Conservation (phyloP, 768 basidiomycete species). For the Phanerochaete sordida region DNA sequence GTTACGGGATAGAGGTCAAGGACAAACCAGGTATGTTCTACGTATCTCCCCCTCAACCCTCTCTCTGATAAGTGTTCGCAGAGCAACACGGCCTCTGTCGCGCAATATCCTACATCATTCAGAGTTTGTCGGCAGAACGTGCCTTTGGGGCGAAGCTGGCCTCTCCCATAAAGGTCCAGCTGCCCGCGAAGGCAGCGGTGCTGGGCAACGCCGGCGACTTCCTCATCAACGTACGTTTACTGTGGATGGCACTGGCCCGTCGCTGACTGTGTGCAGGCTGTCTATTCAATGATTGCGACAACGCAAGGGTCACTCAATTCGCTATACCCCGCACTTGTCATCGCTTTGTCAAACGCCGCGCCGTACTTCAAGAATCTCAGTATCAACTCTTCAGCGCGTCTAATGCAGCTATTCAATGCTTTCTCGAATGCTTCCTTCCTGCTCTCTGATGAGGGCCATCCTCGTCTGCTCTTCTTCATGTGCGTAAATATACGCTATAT, state of each 20-base stretch:
- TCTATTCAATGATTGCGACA: conserved; percentile 87
- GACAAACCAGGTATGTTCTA: conserved; percentile 78
- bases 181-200: conserved; percentile 76
- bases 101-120: conserved; percentile 86
- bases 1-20: conserved; percentile 84
- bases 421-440: conserved; percentile 90
- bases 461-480: conserved; percentile 90
- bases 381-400: conserved; percentile 75
- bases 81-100: conserved; percentile 92
- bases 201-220: conserved; percentile 81
- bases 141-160: conserved; percentile 70
- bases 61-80: conserved; percentile 26
- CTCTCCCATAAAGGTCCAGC: conserved; percentile 56
- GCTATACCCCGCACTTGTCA: conserved; percentile 89
- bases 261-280: conserved; percentile 47
- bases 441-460: conserved; percentile 92
- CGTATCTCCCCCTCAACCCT: neutral
- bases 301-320: conserved; percentile 79
- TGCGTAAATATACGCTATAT: conserved; percentile 30
- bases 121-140: conserved; percentile 83
- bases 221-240: conserved; percentile 68
- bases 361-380: conserved; percentile 83
- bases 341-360: conserved; percentile 83
- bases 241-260: neutral
- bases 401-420: conserved; percentile 87